Evolutionary conservation across 2,329 filamentous ascomycete genomes (phyloP).

Genomic region (Metarhizium album): DNA sequence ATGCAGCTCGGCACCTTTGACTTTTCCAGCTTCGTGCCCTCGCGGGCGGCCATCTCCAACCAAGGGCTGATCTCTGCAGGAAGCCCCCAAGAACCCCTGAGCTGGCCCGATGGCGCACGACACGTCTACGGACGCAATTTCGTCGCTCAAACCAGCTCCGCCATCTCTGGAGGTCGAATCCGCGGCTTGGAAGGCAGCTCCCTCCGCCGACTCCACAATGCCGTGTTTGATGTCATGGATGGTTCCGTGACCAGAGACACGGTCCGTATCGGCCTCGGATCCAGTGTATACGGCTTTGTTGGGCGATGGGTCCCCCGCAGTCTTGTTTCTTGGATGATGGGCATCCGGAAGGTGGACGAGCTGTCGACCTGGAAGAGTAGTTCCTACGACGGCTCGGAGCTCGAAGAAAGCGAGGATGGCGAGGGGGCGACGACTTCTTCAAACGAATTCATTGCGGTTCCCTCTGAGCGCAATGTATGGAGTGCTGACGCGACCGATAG

Average conservation of each 20-base stretch:
- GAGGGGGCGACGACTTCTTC: slow-evolving; percentile 18
- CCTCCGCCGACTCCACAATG: slow-evolving; percentile 69
- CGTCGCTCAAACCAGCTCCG: slow-evolving; percentile 41
- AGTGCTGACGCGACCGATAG: slow-evolving; percentile 30
- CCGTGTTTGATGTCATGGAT: slow-evolving; percentile 82
- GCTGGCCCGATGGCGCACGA: slow-evolving; percentile 53
- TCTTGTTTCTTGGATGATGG: slow-evolving; percentile 90
- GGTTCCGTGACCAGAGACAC: slow-evolving; percentile 48
- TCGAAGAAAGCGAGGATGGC: slow-evolving; percentile 25
- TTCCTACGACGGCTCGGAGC: slow-evolving; percentile 26
- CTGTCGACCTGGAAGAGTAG: slow-evolving; percentile 42
- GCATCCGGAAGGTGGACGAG: slow-evolving; percentile 53
- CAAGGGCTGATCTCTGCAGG: slow-evolving; percentile 31
- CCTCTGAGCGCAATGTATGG: slow-evolving; percentile 30
- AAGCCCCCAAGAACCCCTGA: slow-evolving; percentile 36
- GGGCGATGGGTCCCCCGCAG: slow-evolving; percentile 68
- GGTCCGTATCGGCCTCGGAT: slow-evolving; percentile 75
- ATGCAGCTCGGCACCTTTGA: slow-evolving; percentile 90
- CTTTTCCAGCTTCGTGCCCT: slow-evolving; percentile 53
- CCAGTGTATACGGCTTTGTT: slow-evolving; percentile 73
- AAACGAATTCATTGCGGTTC: slow-evolving; percentile 42
- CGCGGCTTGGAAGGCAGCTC: slow-evolving; percentile 57
- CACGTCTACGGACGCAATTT: slow-evolving; percentile 54
- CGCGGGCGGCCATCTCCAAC: slow-evolving; percentile 20
- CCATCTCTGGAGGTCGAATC: slow-evolving; percentile 45